phyloP scores from a whole-genome alignment of 2,329 filamentous ascomycete genomes.

The Diaporthe capsici region DNA sequence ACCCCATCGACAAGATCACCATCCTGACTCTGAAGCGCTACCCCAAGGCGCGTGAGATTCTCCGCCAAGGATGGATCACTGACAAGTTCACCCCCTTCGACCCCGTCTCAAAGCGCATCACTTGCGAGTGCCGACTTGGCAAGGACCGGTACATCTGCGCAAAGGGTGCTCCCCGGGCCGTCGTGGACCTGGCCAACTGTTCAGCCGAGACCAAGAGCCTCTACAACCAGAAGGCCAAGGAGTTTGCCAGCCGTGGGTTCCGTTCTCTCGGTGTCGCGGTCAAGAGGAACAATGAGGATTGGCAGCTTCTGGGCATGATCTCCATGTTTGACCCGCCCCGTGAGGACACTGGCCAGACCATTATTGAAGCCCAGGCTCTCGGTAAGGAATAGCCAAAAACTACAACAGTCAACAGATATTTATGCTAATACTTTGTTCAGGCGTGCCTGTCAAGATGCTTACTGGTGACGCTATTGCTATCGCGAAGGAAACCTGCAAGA shows the following conservation, averaged over 20 bases:
- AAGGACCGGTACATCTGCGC: slow-evolving; percentile 80
- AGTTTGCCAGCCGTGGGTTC: slow-evolving; percentile 85
- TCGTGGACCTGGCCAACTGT: slow-evolving; percentile 78
- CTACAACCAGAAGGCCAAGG: slow-evolving; percentile 80
- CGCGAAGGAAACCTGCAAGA: slow-evolving; percentile 86
- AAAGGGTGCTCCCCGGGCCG: slow-evolving; percentile 84
- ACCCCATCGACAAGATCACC: slow-evolving; percentile 85
- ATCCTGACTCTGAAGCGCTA: slow-evolving; percentile 82
- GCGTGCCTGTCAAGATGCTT: slow-evolving; percentile 85
- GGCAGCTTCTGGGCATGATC: slow-evolving; percentile 81
- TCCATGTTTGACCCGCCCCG: slow-evolving; percentile 86
- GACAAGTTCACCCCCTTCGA: slow-evolving; percentile 85
- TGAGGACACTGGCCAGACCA: slow-evolving; percentile 84
- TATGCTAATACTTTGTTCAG: slow-evolving; percentile 47
- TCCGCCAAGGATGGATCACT: slow-evolving; percentile 81
- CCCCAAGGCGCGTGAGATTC: slow-evolving; percentile 82
- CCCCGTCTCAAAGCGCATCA: slow-evolving; percentile 85
- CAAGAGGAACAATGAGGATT: slow-evolving; percentile 51
- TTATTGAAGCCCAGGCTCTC: slow-evolving; percentile 70
- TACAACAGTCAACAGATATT: too few relatives aligned
- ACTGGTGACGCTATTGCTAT: slow-evolving; percentile 86
- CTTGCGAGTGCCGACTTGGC: slow-evolving; percentile 76
- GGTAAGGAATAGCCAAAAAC: too few relatives aligned
- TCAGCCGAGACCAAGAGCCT: slow-evolving; percentile 73
- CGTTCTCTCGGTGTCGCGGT: slow-evolving; percentile 84